Evolutionary conservation across 179 eudicot species (phyloP).

Genomic region (Silene noctiflora): DNA sequence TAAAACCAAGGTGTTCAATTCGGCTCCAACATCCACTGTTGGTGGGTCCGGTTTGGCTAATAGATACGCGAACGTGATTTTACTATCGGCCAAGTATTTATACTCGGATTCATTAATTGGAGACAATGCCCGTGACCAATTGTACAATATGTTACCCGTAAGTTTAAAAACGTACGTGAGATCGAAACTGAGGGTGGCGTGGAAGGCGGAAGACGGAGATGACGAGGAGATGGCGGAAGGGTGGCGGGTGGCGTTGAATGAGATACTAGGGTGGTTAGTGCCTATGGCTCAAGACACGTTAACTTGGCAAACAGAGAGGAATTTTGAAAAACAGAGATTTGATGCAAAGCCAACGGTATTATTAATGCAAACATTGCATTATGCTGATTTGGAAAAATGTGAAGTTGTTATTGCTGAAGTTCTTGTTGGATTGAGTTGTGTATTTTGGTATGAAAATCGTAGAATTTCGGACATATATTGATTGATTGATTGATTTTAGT

Average conservation of each 20-base stretch:
- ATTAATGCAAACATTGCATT: conserved; percentile 74
- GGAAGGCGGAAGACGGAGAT: conserved; percentile 20
- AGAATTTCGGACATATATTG: conserved; percentile 7
- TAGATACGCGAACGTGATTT: conserved; percentile 61
- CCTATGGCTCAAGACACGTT: conserved; percentile 70
- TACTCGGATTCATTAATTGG: conserved; percentile 31
- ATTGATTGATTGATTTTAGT: not conserved
- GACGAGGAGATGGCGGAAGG: conserved; percentile 52
- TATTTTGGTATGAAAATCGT: conserved; percentile 52
- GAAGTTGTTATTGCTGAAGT: conserved; percentile 77
- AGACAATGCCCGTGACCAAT: conserved; percentile 35
- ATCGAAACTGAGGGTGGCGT: conserved; percentile 41
- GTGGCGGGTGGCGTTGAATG: conserved; percentile 68
- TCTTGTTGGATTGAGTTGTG: conserved; percentile 75
- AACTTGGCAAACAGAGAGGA: conserved; percentile 71
- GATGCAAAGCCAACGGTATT: conserved; percentile 51
- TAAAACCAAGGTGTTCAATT: conserved; percentile 45
- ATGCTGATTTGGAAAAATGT: conserved; percentile 64
- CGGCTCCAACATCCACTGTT: conserved; percentile 60
- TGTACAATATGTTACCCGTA: conserved; percentile 65
- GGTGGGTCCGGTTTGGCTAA: conserved; percentile 69
- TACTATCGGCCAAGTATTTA: conserved; percentile 49
- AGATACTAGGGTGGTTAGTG: conserved; percentile 62
- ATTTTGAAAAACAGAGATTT: conserved; percentile 51
- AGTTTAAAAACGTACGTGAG: conserved; percentile 47